phyloP scores from a whole-genome alignment of 192 early-diverging fungal species.

The Gonapodya prolifera region DNA sequence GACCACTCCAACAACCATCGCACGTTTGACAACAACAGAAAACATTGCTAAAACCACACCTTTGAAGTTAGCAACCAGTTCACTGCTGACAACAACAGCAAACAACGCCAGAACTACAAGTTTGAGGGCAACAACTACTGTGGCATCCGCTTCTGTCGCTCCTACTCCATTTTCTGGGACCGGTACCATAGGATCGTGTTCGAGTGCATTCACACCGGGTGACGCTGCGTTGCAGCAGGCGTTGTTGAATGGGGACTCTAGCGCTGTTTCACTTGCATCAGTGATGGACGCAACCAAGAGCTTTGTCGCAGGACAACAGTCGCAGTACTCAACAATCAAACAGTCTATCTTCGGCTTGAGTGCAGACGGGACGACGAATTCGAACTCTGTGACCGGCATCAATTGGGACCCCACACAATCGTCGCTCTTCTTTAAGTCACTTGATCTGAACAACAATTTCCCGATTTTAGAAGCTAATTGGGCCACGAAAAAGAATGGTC shows the following conservation, averaged over 20 bases:
- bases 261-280: neutral
- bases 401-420: neutral
- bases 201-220: neutral
- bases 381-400: neutral
- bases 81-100: neutral
- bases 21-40: neutral
- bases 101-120: neutral
- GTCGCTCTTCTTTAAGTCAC: neutral
- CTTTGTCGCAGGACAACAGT: neutral
- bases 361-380: neutral
- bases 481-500: neutral
- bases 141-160: neutral
- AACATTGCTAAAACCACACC: neutral
- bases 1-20: neutral
- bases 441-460: neutral
- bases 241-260: neutral
- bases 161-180: neutral
- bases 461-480: neutral
- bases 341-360: neutral
- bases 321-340: neutral
- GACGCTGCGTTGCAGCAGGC: neutral
- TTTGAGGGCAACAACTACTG: neutral
- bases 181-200: neutral
- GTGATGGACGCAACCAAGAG: neutral
- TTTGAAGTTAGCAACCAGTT: neutral